Percentiles rank a stretch among this genome's conserved stretches.
Conservation (phyloP, 73 alveolate genomes). For the Uronychia binucleata region DNA sequence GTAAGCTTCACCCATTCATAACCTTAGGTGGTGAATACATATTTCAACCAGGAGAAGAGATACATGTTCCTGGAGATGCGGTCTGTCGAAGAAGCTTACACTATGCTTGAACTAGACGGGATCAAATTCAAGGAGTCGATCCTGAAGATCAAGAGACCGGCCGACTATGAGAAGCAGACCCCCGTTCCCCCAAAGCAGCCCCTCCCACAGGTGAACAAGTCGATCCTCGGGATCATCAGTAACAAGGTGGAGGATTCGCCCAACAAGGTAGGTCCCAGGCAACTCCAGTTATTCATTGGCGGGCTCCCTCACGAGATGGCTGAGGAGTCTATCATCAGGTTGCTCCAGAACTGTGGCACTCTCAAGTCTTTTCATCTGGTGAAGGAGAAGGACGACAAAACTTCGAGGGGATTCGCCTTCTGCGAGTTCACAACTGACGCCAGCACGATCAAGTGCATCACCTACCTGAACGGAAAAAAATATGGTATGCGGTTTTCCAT, state of each 20-base stretch:
- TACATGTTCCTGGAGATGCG: slow-evolving; percentile 66
- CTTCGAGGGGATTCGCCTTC: slow-evolving; percentile 64
- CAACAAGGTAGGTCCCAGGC: too few relatives aligned
- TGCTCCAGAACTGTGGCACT: slow-evolving; percentile 50
- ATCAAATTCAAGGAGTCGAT: slow-evolving; percentile 28
- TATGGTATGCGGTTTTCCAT: slow-evolving; percentile 1
- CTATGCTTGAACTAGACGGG: slow-evolving; percentile 60
- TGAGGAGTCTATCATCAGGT: slow-evolving; percentile 57
- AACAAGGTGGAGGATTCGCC: slow-evolving; percentile 70
- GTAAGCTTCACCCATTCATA: slow-evolving; percentile 1
- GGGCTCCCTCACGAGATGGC: slow-evolving; percentile 67
- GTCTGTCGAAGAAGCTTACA: slow-evolving; percentile 63
- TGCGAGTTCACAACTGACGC: slow-evolving; percentile 59
- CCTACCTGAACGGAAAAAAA: slow-evolving; percentile 40
- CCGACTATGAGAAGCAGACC: slow-evolving; percentile 57
- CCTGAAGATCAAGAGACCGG: slow-evolving; percentile 60
- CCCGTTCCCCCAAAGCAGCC: slow-evolving; percentile 21
- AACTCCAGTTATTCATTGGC: slow-evolving; percentile 60
- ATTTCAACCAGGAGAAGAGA: slow-evolving; percentile 54
- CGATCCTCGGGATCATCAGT: slow-evolving; percentile 49
- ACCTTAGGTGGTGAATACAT: slow-evolving; percentile 9
- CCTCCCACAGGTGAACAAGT: slow-evolving; percentile 54
- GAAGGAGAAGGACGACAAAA: slow-evolving; percentile 41
- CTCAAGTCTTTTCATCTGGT: slow-evolving; percentile 59
- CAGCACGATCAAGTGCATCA: slow-evolving; percentile 22